Conservation (phyloP, 2,329 filamentous ascomycete species). For the Parafenestella ontariensis region DNA sequence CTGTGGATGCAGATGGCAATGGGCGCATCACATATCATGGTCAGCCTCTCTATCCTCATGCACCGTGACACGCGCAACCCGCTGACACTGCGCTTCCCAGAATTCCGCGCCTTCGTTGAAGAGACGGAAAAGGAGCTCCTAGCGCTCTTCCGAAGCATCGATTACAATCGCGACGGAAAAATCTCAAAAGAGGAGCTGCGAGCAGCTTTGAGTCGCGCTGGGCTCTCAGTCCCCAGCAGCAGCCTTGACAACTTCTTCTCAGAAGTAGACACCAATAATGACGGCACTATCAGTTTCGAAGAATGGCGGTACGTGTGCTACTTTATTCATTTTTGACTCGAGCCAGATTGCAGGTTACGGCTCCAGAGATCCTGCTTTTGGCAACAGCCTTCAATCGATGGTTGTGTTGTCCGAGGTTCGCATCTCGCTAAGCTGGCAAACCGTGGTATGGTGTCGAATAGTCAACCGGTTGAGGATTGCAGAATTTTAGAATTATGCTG, state of each 20-base stretch:
- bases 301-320: constrained; percentile 84
- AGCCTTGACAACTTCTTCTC: constrained; percentile 86
- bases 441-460: constrained; percentile 1
- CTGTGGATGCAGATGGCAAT: constrained; percentile 86
- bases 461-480: background rate
- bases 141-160: constrained; percentile 83
- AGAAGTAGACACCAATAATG: constrained; percentile 87
- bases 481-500: constrained; percentile 7
- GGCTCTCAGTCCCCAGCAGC: constrained; percentile 77
- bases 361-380: background rate
- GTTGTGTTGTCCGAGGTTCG: background rate
- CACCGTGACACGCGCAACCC: background rate
- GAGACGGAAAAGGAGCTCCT: constrained; percentile 85
- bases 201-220: constrained; percentile 77
- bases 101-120: constrained; percentile 89
- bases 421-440: background rate
- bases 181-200: constrained; percentile 87
- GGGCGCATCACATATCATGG: constrained; percentile 91
- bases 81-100: constrained; percentile 55
- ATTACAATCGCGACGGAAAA: constrained; percentile 82
- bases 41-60: constrained; percentile 46
- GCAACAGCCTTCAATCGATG: background rate
- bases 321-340: background rate
- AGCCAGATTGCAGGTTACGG: background rate
- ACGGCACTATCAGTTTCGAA: constrained; percentile 86